Evolutionary conservation across 2,329 filamentous ascomycete species (phyloP).

Genomic region (Botrytis sinoallii): DNA sequence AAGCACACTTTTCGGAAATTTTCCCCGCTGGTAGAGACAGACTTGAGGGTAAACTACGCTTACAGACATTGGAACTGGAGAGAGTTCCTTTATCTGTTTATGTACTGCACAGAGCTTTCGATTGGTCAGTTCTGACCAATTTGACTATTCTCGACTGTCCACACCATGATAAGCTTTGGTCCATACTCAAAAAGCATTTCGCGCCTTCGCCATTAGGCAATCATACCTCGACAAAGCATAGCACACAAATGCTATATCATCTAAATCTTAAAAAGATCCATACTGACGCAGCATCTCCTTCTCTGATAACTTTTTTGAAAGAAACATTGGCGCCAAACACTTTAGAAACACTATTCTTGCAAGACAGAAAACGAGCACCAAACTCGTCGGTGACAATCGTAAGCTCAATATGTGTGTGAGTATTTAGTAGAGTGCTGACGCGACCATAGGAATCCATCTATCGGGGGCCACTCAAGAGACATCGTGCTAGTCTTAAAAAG

Average conservation of each 20-base stretch:
- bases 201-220: constrained; percentile 42
- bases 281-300: constrained; percentile 67
- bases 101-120: constrained; percentile 66
- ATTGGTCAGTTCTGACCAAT: constrained; percentile 70
- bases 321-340: constrained; percentile 75
- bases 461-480: constrained; percentile 65
- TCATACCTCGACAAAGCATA: constrained; percentile 35
- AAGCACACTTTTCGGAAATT: constrained; percentile 30
- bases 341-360: constrained; percentile 74
- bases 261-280: constrained; percentile 71
- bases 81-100: constrained; percentile 69
- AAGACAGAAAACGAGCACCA: constrained; percentile 54
- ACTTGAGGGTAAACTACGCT: constrained; percentile 56
- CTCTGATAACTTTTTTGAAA: constrained; percentile 71
- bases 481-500: constrained; percentile 67
- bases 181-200: constrained; percentile 62
- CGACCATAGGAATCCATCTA: constrained; percentile 59
- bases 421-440: constrained; percentile 15
- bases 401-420: constrained; percentile 21
- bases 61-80: constrained; percentile 74
- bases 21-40: constrained; percentile 39
- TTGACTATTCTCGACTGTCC: constrained; percentile 72
- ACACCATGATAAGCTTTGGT: constrained; percentile 73
- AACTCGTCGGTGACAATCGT: constrained; percentile 58
- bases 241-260: constrained; percentile 50